A percentile compares a stretch with the other conserved stretches of the same genome.
These are phyloP conservation scores for Xerocomellus chrysenteron DNA, from an alignment of 768 basidiomycete species.

Conservation along the genomic window DNA sequence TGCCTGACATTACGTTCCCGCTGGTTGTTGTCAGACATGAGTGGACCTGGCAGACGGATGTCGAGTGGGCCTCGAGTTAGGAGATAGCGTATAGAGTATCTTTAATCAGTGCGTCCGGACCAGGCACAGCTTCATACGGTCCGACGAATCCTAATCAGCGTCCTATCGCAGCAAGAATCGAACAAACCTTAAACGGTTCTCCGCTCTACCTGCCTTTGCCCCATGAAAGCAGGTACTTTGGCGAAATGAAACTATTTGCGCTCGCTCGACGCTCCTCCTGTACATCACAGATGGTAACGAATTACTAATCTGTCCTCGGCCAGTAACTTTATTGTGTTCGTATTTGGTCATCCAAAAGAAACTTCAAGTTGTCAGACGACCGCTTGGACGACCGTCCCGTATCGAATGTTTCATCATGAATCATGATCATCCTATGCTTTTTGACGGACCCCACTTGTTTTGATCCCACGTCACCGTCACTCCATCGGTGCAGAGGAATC, in stretches of 20 bases:
- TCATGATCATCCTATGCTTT: neutral
- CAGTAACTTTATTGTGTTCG: slow-evolving; percentile 9
- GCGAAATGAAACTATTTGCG: slow-evolving; percentile 28
- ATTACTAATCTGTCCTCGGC: slow-evolving; percentile 24
- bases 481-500: neutral
- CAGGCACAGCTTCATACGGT: slow-evolving; percentile 1
- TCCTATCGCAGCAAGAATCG: slow-evolving; percentile 22
- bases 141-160: slow-evolving; percentile 17
- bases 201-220: slow-evolving; percentile 25
- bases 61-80: neutral
- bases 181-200: slow-evolving; percentile 21
- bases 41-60: neutral
- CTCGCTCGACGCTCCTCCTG: slow-evolving; percentile 9
- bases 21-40: neutral
- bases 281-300: slow-evolving; percentile 22
- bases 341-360: neutral
- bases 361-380: neutral
- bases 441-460: neutral
- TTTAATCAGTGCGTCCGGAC: too few relatives aligned
- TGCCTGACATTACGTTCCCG: neutral
- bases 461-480: neutral
- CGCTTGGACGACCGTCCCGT: neutral
- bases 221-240: slow-evolving; percentile 12
- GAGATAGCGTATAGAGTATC: too few relatives aligned
- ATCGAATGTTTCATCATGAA: neutral